phyloP scores from a whole-genome alignment of 2,329 filamentous ascomycete genomes.

The Cordyceps militaris region DNA sequence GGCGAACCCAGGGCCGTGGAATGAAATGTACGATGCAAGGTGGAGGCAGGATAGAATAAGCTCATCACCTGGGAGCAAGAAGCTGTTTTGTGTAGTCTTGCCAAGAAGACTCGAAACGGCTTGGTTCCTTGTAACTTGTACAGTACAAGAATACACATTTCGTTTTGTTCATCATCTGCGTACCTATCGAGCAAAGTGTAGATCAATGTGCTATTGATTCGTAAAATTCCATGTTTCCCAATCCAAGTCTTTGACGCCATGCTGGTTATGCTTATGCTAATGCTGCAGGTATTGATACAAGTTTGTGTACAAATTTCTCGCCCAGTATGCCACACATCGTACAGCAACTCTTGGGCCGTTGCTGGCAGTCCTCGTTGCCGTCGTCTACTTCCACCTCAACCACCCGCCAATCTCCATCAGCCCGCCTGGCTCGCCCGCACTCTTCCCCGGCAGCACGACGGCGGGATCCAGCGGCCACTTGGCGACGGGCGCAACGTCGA shows the following conservation, averaged over 20 bases:
- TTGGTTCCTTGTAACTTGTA: conserved; percentile 21
- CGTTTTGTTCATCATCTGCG: neutral
- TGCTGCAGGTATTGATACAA: conserved; percentile 6
- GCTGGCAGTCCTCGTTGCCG: neutral
- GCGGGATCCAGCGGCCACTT: conserved; percentile 70
- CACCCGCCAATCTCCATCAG: conserved; percentile 55
- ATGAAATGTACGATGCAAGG: neutral
- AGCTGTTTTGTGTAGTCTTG: neutral
- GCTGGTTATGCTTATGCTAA: neutral
- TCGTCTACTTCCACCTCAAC: conserved; percentile 23
- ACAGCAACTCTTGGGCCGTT: too few relatives aligned
- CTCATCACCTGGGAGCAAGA: neutral
- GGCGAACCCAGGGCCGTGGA: neutral
- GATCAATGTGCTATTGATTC: neutral
- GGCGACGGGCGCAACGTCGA: conserved; percentile 52
- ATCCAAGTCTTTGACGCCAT: neutral
- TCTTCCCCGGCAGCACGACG: neutral
- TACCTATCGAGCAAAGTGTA: neutral
- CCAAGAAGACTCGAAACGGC: neutral
- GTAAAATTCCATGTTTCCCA: neutral
- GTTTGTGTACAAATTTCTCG: neutral
- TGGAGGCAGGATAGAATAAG: neutral
- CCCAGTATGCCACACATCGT: neutral
- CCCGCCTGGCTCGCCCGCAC: conserved; percentile 38
- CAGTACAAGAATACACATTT: conserved; percentile 17